phyloP scores from a whole-genome alignment of 2,329 filamentous ascomycete species.

The Alternaria sp. region DNA sequence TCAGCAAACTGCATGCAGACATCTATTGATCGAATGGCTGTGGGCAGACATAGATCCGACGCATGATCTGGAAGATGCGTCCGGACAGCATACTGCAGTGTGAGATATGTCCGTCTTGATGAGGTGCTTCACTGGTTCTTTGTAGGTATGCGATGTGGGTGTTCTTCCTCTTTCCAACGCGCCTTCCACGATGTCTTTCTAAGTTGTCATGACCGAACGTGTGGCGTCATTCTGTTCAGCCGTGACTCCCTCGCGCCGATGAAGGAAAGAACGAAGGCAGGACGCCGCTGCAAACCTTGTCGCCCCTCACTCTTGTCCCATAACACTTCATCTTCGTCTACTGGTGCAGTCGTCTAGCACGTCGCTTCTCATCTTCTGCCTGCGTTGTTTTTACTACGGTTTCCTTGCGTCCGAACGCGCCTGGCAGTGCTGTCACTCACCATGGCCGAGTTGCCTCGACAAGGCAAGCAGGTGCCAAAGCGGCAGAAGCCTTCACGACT shows the following conservation, averaged over 20 bases:
- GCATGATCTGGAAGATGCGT: neutral
- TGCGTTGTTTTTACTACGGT: neutral
- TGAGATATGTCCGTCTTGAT: neutral
- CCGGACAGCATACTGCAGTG: neutral
- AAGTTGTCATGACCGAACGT: neutral
- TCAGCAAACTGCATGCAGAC: neutral
- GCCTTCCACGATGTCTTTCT: neutral
- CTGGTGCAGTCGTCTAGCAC: neutral
- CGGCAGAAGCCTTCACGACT: conserved; percentile 25
- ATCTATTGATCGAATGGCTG: neutral
- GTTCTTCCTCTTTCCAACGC: neutral
- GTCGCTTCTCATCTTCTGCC: neutral
- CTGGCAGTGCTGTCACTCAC: neutral
- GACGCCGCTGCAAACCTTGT: conserved; percentile 14
- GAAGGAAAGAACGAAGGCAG: conserved; percentile 20
- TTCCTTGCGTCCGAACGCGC: neutral
- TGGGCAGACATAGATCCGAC: neutral
- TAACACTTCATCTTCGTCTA: neutral
- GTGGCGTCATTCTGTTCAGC: neutral
- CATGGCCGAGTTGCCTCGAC: conserved; percentile 20
- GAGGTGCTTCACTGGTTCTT: neutral
- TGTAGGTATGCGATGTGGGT: neutral
- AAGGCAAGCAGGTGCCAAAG: conserved; percentile 10
- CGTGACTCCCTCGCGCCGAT: conserved; percentile 19
- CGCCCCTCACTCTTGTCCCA: neutral